Evolutionary conservation across 1,284 basidiomycete species (phyloP).

Genomic region (Leccinum pachyderme): DNA sequence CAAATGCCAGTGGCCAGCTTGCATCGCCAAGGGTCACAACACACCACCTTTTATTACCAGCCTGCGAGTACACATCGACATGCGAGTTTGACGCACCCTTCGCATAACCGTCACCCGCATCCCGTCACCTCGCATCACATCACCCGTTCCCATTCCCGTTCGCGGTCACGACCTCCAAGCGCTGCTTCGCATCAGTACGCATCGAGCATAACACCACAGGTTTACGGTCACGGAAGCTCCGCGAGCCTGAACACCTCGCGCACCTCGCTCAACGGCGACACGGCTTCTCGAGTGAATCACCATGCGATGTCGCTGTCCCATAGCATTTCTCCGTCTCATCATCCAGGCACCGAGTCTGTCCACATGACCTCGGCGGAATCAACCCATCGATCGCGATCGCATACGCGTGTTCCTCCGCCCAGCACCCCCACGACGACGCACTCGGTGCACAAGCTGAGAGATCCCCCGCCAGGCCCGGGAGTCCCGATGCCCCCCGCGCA

Average conservation of each 20-base stretch:
- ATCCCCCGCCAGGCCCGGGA: background rate
- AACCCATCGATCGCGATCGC: constrained; percentile 20
- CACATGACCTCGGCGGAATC: constrained; percentile 10
- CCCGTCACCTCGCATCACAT: constrained; percentile 19
- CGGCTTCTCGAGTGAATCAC: constrained; percentile 15
- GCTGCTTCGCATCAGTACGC: constrained; percentile 33
- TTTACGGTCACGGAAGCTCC: constrained; percentile 28
- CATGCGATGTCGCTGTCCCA: constrained; percentile 10
- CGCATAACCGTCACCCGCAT: constrained; percentile 4
- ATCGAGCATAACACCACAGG: constrained; percentile 27
- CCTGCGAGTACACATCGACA: constrained; percentile 12
- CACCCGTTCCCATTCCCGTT: constrained; percentile 21
- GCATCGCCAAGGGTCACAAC: constrained; percentile 21
- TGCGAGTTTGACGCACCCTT: constrained; percentile 12
- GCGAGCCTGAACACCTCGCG: constrained; percentile 18
- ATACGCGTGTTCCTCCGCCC: constrained; percentile 8
- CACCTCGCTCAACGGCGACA: constrained; percentile 22
- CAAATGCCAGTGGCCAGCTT: constrained; percentile 9
- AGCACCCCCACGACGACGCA: background rate
- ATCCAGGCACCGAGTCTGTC: constrained; percentile 2
- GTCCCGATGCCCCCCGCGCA: constrained; percentile 11
- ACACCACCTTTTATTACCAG: constrained; percentile 9
- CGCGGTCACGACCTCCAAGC: constrained; percentile 31
- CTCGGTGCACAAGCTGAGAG: constrained; percentile 4
- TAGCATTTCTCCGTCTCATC: constrained; percentile 3